These are phyloP conservation scores for Chimonanthus salicifolius DNA, from an alignment of 164 flowering plant genomes.

Conservation along the genomic window DNA sequence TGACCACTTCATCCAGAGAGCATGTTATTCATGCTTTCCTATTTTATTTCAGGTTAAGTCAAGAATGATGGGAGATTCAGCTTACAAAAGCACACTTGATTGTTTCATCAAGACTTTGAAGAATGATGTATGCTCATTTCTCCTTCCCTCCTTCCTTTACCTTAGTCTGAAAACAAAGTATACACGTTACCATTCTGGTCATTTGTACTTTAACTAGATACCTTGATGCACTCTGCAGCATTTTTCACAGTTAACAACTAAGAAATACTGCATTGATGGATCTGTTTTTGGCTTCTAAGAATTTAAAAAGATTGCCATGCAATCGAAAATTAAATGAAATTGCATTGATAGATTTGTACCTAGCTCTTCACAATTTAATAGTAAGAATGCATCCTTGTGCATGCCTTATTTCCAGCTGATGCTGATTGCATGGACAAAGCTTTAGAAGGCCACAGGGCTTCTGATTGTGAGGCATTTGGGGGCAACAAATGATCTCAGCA, in stretches of 20 bases:
- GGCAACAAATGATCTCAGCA: too few species aligned
- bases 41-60: constrained; percentile 71
- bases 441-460: too few species aligned
- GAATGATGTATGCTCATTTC: constrained; percentile 52
- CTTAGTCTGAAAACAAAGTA: not conserved
- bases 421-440: too few species aligned
- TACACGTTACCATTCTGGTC: not conserved
- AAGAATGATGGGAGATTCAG: constrained; percentile 95
- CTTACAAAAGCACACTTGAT: constrained; percentile 80
- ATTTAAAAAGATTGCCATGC: not conserved
- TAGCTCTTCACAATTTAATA: not conserved
- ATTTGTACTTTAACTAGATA: not conserved
- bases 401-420: too few species aligned
- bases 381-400: not conserved
- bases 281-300: not conserved
- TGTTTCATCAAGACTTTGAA: constrained; percentile 82
- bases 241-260: not conserved
- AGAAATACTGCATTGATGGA: not conserved
- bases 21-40: constrained; percentile 9
- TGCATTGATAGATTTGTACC: not conserved
- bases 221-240: not conserved
- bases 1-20: constrained; percentile 1
- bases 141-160: not conserved
- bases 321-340: not conserved
- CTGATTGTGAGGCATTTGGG: too few species aligned